These are phyloP conservation scores for Fusarium sp. DNA, from an alignment of 2,329 filamentous ascomycete species.

Conservation along the genomic window DNA sequence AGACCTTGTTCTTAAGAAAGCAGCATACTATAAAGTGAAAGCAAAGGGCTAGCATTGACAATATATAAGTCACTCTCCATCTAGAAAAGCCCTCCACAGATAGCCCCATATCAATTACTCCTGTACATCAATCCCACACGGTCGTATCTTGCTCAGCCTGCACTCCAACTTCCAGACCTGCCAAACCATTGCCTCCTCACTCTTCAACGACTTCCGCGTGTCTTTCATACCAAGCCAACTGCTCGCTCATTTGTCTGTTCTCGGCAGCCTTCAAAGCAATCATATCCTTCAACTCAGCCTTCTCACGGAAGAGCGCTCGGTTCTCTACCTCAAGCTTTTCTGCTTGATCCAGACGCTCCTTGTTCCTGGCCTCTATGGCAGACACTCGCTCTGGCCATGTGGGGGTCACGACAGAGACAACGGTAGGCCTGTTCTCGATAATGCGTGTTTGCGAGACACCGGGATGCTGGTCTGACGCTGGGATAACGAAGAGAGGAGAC, in stretches of 20 bases:
- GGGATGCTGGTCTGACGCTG: conserved; percentile 61
- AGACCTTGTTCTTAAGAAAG: neutral
- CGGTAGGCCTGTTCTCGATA: conserved; percentile 58
- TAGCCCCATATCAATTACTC: neutral
- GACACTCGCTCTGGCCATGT: conserved; percentile 50
- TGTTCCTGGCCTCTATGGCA: conserved; percentile 44
- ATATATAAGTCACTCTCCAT: neutral
- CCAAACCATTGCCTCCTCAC: neutral
- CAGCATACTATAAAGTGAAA: neutral
- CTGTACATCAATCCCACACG: neutral
- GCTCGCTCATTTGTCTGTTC: conserved; percentile 26
- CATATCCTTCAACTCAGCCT: conserved; percentile 30
- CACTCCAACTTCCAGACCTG: neutral
- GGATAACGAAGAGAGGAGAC: conserved; percentile 64
- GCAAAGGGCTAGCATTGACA: neutral
- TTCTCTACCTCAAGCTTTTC: conserved; percentile 34
- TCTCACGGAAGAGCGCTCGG: conserved; percentile 37
- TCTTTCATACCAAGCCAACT: conserved; percentile 38
- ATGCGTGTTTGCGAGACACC: conserved; percentile 56
- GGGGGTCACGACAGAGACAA: conserved; percentile 48
- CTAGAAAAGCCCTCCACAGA: neutral
- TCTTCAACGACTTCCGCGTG: neutral
- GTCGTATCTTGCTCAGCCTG: neutral
- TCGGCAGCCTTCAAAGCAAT: conserved; percentile 37
- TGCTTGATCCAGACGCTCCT: conserved; percentile 37